Percentiles rank a stretch among this genome's conserved stretches.
These are phyloP conservation scores for Lentinula sp. DNA, from an alignment of 768 basidiomycete genomes.

Conservation along the genomic window DNA sequence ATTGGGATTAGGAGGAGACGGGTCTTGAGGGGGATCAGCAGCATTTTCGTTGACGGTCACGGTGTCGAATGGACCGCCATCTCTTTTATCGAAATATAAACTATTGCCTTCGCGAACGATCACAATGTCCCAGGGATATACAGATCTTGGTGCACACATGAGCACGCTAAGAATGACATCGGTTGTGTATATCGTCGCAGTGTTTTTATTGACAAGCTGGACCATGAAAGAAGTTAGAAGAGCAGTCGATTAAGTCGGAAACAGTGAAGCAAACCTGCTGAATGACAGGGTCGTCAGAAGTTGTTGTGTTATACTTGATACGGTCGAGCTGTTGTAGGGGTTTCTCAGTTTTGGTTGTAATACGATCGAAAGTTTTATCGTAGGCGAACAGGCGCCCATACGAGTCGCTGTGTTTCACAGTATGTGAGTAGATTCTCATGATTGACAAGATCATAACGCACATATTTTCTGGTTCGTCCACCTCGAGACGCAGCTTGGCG, in stretches of 20 bases:
- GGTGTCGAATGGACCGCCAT: constrained; percentile 94
- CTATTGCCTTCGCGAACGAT: constrained; percentile 90
- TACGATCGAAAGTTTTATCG: constrained; percentile 91
- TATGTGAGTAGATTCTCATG: background rate
- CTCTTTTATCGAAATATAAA: constrained; percentile 95
- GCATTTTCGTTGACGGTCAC: constrained; percentile 99
- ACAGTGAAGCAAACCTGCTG: constrained; percentile 56
- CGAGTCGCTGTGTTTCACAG: constrained; percentile 49
- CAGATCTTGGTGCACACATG: constrained; percentile 93
- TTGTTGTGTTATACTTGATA: constrained; percentile 95
- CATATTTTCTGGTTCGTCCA: constrained; percentile 89
- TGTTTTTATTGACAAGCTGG: constrained; percentile 74
- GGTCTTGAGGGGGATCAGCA: constrained; percentile 86
- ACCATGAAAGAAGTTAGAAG: background rate
- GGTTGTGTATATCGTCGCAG: constrained; percentile 87
- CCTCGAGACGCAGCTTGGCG: constrained; percentile 86
- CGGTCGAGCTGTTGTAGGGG: constrained; percentile 91
- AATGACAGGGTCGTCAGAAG: constrained; percentile 96
- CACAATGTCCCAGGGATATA: constrained; percentile 98
- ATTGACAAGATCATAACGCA: constrained; percentile 30
- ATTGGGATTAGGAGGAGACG: constrained; percentile 70
- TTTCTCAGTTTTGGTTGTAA: constrained; percentile 89
- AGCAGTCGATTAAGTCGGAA: constrained; percentile 5
- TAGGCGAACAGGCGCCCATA: constrained; percentile 91
- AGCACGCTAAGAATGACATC: constrained; percentile 92